Conservation (phyloP, 257 asterid species). For the Lycium barbarum region DNA sequence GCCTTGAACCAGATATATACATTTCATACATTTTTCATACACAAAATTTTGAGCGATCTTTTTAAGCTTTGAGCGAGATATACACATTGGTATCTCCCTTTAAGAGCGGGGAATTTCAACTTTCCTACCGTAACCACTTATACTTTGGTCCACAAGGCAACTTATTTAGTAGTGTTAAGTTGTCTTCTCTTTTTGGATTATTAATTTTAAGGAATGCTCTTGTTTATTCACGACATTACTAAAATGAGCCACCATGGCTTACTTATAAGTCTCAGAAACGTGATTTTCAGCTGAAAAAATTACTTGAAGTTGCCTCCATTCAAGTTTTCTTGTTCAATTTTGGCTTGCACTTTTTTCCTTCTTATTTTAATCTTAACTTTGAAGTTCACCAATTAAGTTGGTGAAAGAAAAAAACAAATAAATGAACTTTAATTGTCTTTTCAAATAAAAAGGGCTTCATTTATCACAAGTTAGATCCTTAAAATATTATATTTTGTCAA, state of each 20-base stretch:
- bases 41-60: no score
- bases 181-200: not conserved
- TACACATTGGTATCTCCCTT: no score
- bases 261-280: conserved; percentile 21
- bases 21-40: no score
- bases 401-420: not conserved
- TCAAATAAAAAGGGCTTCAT: not conserved
- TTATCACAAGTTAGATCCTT: not conserved
- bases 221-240: not conserved
- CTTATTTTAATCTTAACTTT: not conserved
- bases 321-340: not conserved
- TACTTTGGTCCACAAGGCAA: no score
- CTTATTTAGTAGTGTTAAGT: no score
- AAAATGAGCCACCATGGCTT: not conserved
- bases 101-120: no score
- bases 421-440: not conserved
- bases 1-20: no score
- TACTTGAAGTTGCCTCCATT: conserved; percentile 9
- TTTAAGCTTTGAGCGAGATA: no score
- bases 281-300: not conserved
- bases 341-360: conserved; percentile 18
- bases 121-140: no score
- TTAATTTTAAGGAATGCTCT: not conserved
- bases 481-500: not conserved
- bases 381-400: not conserved